A percentile compares a stretch with the other conserved stretches of the same genome.
Evolutionary conservation across 305 asterid genomes (phyloP).

Genomic region (Nicotiana rustica): DNA sequence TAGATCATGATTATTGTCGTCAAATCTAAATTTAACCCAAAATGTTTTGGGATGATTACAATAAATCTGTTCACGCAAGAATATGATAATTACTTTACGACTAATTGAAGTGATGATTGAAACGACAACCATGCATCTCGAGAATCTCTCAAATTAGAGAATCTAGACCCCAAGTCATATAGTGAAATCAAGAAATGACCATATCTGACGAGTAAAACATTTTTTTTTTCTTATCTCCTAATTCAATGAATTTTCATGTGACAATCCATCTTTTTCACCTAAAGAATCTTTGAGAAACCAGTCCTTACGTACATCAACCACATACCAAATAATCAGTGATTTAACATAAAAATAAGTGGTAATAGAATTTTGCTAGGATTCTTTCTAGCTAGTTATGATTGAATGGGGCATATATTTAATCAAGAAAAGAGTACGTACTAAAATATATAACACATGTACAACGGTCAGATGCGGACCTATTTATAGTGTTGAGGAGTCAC

Average conservation of each 20-base stretch:
- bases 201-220: too few species aligned
- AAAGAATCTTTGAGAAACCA: not conserved
- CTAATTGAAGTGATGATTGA: not conserved
- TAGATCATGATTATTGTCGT: too few species aligned
- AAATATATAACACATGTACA: not conserved
- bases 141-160: not conserved
- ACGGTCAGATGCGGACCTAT: too few species aligned
- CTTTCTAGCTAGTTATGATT: constrained; percentile 11
- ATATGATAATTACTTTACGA: not conserved
- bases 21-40: not conserved
- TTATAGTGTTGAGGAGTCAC: too few species aligned
- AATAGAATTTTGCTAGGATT: not conserved
- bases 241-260: not conserved
- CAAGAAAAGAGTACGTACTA: not conserved
- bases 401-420: not conserved
- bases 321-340: not conserved
- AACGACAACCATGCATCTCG: not conserved
- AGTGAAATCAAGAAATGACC: not conserved
- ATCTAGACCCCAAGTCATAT: not conserved
- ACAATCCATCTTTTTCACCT: not conserved
- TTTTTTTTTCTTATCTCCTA: not conserved
- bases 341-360: not conserved
- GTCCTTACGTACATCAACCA: not conserved
- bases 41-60: not conserved
- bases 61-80: not conserved